Conservation (phyloP, 2,329 filamentous ascomycete species). For the Colletotrichum ledebouriae region DNA sequence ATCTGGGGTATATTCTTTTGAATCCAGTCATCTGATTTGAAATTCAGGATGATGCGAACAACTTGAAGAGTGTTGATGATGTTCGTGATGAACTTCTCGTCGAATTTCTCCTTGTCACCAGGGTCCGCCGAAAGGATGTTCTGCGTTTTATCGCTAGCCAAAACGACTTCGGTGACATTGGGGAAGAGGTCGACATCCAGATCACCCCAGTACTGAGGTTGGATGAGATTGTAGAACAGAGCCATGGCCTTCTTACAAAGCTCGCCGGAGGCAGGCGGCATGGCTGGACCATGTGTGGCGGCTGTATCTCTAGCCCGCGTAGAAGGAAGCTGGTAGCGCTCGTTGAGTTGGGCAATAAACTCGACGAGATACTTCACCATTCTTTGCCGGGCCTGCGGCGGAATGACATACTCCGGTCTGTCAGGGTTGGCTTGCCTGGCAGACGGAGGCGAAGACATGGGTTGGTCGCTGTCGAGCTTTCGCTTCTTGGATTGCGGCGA, state of each 20-base stretch:
- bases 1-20: slow-evolving; percentile 80
- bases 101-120: slow-evolving; percentile 77
- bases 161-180: slow-evolving; percentile 87
- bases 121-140: slow-evolving; percentile 70
- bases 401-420: slow-evolving; percentile 76
- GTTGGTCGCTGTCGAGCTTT: slow-evolving; percentile 76
- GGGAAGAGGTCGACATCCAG: slow-evolving; percentile 92
- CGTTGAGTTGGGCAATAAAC: slow-evolving; percentile 91
- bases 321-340: slow-evolving; percentile 84
- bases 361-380: slow-evolving; percentile 96
- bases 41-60: slow-evolving; percentile 88
- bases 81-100: slow-evolving; percentile 86
- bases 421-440: slow-evolving; percentile 63
- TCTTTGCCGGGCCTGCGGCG: slow-evolving; percentile 76
- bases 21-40: slow-evolving; percentile 93
- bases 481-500: slow-evolving; percentile 83
- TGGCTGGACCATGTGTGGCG: slow-evolving; percentile 58
- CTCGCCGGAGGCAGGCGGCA: slow-evolving; percentile 74
- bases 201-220: slow-evolving; percentile 91
- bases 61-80: slow-evolving; percentile 97
- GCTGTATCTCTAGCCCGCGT: slow-evolving; percentile 72
- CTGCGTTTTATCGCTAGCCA: slow-evolving; percentile 83
- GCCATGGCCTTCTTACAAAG: slow-evolving; percentile 88
- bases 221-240: slow-evolving; percentile 85
- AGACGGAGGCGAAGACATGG: slow-evolving; percentile 67